Base-by-base conservation (phyloP, 306 rosid species). In the Senna tora region DNA sequence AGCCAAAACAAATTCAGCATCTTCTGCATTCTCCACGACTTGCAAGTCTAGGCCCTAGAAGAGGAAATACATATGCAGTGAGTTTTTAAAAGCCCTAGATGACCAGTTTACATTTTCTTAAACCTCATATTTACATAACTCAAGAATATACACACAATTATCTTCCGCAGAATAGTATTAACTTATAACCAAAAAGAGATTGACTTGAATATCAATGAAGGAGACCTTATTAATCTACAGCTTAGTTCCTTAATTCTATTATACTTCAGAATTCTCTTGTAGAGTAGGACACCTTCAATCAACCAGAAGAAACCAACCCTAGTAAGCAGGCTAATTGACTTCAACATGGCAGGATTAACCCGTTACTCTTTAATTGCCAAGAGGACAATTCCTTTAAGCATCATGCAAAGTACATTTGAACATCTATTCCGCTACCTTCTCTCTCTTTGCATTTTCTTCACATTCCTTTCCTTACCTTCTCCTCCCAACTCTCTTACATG, bases 1-100 rank as follows among this genome's bases (percentile, higher is more conserved):
- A 57, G 84, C 97, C 92, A 94, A 86, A 84, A 94, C 71, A 84
- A 94, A 94, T 39, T 94, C 92, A 22, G 98, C 97, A 65, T 89
- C 96, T 77, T 82, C 84, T 77, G 82, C 90, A 67, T 86, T 78
- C 59, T 89, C 91, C 73, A 91, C 98, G 42, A 94, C 91, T 82
- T 73, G 77, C 83, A 94, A 80, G 38, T 82, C 92, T 67, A 94
- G 84, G 74, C 95, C 97, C 98, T 93, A 74, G 36, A 76, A 61
- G 42, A 74, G 67, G 67, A 72, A 43, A 75, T 67, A 45, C 16
- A 39, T 0, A 53, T 17, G 17, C 39, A 9, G 45, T 75, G 74
- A 77, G 43, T 64, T 65, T 65, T 53, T 72, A n/a, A 57, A 67
- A 55, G n/a, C 43, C 39, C 71, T 45, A 33, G 32, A 49, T 38